These are phyloP conservation scores for Lenzites betulinus DNA, from an alignment of 768 basidiomycete genomes.

Conservation along the genomic window DNA sequence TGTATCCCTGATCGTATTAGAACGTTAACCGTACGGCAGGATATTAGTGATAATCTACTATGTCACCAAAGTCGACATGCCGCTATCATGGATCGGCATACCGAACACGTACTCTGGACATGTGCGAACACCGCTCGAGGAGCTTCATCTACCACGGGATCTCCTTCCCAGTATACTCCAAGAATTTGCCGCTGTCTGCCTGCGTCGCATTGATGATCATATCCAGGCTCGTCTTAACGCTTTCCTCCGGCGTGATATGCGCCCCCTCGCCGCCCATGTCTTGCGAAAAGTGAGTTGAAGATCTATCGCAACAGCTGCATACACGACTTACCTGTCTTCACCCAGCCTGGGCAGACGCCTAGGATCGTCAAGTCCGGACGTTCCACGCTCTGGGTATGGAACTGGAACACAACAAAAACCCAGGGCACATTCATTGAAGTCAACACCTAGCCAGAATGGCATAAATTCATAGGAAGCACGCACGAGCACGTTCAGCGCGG, in stretches of 20 bases:
- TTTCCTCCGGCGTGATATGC: slow-evolving; percentile 7
- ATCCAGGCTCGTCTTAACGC: slow-evolving; percentile 12
- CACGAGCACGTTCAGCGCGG: slow-evolving; percentile 44
- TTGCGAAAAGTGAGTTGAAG: not conserved
- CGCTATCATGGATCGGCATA: too few species aligned
- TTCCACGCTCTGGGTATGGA: slow-evolving; percentile 38
- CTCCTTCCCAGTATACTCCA: slow-evolving; percentile 8
- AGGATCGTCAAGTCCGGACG: slow-evolving; percentile 36
- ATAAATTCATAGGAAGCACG: not conserved
- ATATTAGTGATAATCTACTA: too few species aligned
- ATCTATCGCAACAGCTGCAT: not conserved
- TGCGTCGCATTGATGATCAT: slow-evolving; percentile 1
- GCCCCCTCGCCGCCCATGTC: slow-evolving; percentile 19
- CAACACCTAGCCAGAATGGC: not conserved
- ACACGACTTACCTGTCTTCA: slow-evolving; percentile 28
- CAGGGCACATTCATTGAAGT: too few species aligned
- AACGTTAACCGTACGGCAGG: too few species aligned
- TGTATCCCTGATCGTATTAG: too few species aligned
- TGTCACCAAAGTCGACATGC: too few species aligned
- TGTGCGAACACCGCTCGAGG: too few species aligned
- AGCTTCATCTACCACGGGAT: slow-evolving; percentile 21
- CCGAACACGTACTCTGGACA: too few species aligned
- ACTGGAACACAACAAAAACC: slow-evolving; percentile 25
- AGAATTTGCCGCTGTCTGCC: slow-evolving; percentile 16
- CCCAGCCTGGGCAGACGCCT: slow-evolving; percentile 41